These are phyloP conservation scores for Senecio squalidus DNA, from an alignment of 140 eudicot species.

Conservation along the genomic window DNA sequence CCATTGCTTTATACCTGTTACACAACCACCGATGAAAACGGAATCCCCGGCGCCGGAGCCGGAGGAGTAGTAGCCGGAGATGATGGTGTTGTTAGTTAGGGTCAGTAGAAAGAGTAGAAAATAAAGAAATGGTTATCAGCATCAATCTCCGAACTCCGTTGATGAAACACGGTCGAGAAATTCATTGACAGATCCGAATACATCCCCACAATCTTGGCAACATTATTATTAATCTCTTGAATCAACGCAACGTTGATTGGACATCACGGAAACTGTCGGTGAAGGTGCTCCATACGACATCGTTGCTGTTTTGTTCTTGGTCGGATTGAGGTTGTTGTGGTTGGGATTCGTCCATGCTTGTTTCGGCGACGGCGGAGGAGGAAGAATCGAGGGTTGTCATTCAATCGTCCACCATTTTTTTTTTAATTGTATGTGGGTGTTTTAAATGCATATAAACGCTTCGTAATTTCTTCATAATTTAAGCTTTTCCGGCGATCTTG, in stretches of 20 bases:
- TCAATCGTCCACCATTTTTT: conserved; percentile 22
- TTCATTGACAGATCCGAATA: conserved; percentile 60
- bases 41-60: too few species aligned
- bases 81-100: too few species aligned
- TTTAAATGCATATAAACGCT: too few species aligned
- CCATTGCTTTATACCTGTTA: too few species aligned
- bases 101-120: too few species aligned
- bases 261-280: conserved; percentile 67
- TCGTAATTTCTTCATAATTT: too few species aligned
- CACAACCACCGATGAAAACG: too few species aligned
- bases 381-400: conserved; percentile 59
- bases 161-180: conserved; percentile 51
- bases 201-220: conserved; percentile 48
- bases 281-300: conserved; percentile 56
- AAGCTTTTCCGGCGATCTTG: too few species aligned
- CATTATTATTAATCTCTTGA: conserved; percentile 72
- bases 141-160: conserved; percentile 18
- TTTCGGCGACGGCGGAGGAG: conserved; percentile 39
- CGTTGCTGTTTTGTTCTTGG: conserved; percentile 11
- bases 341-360: conserved; percentile 44
- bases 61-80: too few species aligned
- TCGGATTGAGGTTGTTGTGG: conserved; percentile 23
- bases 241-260: conserved; percentile 83
- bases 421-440: too few species aligned
- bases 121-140: too few species aligned